Evolutionary conservation across 2,329 filamentous ascomycete species (phyloP), one percentile per base, ranked within the genome.

Genomic region (Xylogone sp.): DNA sequence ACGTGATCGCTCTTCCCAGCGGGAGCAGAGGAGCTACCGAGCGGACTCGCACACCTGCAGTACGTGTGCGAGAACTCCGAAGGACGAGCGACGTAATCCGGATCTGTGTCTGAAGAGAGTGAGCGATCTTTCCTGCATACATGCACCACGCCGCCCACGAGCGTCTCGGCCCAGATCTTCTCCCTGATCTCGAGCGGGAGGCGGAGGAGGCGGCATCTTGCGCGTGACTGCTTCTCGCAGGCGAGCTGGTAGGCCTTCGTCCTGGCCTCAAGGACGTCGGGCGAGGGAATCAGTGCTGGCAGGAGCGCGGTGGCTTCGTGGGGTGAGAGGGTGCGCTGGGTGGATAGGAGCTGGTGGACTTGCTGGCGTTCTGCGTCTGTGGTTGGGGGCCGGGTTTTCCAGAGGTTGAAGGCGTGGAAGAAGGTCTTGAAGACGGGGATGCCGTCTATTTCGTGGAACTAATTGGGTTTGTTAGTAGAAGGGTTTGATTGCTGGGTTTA

Each of bases 121-220:
- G 47, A 49, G 21, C 27, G 4, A 5, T 27, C 2, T 27, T 13
- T 13, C 20, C 16, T 27, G n/a, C 49, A 50, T 18, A 61, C 31
- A 43, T 58, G 59, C 13, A 59, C 48, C 5, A 53, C 49, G n/a
- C 57, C 54, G 10, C 43, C 51, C 3, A 13, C 24, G 5, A 52
- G 8, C 2, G 51, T 47, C 10, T 59, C 48, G 2, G 31, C 24
- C 56, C 56, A 59, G 42, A 57, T 61, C 19, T 52, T 47, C 19
- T 58, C 48, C 7, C 57, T 44, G 20, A 61, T 46, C 46, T 57
- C 56, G 16, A 48, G 49, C 2, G 54, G 56, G 6, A 58, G 42
- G 9, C 13, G 53, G 9, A 58, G 27, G 2, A 54, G 42, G 2
- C 13, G 3, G 6, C 52, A 54, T 7, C 16, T 16, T n/a, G n/a